Conservation (phyloP, 306 rosid species). For the Citrullus colocynthis region DNA sequence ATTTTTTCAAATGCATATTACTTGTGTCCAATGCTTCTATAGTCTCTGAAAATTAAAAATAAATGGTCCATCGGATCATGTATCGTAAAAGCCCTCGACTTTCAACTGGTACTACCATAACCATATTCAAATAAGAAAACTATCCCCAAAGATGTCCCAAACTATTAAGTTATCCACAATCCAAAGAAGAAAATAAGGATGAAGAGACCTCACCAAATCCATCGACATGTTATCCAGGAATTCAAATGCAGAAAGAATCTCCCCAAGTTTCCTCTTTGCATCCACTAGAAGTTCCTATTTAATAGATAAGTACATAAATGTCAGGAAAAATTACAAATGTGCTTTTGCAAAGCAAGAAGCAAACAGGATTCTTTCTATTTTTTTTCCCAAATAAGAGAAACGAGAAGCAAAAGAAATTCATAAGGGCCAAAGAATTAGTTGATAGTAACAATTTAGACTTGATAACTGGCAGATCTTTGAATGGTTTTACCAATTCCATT, state of each 20-base stretch:
- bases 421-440: slow-evolving; percentile 3
- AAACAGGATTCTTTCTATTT: neutral
- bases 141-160: neutral
- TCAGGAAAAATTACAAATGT: neutral
- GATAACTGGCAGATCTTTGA: neutral
- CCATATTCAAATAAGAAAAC: neutral
- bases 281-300: slow-evolving; percentile 70
- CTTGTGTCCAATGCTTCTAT: neutral
- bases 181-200: neutral
- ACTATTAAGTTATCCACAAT: neutral
- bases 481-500: neutral
- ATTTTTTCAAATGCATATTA: neutral
- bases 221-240: slow-evolving; percentile 61
- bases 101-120: neutral
- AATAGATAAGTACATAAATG: slow-evolving; percentile 19
- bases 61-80: neutral
- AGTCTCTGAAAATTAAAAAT: neutral
- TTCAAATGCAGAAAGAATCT: slow-evolving; percentile 92
- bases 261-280: slow-evolving; percentile 89
- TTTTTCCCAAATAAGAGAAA: neutral
- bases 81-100: neutral
- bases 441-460: neutral
- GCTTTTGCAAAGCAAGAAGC: neutral
- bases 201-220: slow-evolving; percentile 53
- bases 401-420: slow-evolving; percentile 5